Conservation (phyloP, 306 rosid species). For the Parietaria judaica region DNA sequence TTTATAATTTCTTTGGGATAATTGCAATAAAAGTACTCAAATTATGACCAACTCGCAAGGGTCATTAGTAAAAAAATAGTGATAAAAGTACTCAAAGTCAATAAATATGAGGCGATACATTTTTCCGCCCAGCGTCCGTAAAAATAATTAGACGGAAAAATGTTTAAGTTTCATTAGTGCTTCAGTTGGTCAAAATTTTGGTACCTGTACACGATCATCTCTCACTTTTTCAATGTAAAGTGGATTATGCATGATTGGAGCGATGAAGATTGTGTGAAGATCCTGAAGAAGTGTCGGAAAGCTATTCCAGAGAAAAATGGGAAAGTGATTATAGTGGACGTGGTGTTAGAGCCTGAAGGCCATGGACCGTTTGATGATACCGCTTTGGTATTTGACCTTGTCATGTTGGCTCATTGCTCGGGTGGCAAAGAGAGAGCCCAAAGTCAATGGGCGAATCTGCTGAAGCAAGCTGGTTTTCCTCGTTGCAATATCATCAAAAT, state of each 20-base stretch:
- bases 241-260: slow-evolving; percentile 65
- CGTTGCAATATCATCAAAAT: slow-evolving; percentile 21
- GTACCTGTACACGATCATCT: too few relatives aligned
- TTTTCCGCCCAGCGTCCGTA: too few relatives aligned
- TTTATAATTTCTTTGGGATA: too few relatives aligned
- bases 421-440: slow-evolving; percentile 31
- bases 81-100: too few relatives aligned
- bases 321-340: slow-evolving; percentile 20
- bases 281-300: slow-evolving; percentile 21
- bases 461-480: slow-evolving; percentile 23
- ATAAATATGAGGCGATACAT: too few relatives aligned
- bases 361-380: slow-evolving; percentile 10
- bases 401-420: slow-evolving; percentile 17
- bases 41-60: too few relatives aligned
- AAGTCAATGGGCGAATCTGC: slow-evolving; percentile 19
- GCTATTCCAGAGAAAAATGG: slow-evolving; percentile 16
- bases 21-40: too few relatives aligned
- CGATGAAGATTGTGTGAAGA: slow-evolving; percentile 26
- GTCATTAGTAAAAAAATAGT: too few relatives aligned
- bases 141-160: too few relatives aligned
- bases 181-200: too few relatives aligned
- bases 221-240: slow-evolving; percentile 18
- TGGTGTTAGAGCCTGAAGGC: slow-evolving; percentile 20
- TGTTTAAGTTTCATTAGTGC: too few relatives aligned
- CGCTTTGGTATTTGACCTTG: slow-evolving; percentile 8